phyloP scores from a whole-genome alignment of 2,329 filamentous ascomycete genomes.

The Alternaria alternata region DNA sequence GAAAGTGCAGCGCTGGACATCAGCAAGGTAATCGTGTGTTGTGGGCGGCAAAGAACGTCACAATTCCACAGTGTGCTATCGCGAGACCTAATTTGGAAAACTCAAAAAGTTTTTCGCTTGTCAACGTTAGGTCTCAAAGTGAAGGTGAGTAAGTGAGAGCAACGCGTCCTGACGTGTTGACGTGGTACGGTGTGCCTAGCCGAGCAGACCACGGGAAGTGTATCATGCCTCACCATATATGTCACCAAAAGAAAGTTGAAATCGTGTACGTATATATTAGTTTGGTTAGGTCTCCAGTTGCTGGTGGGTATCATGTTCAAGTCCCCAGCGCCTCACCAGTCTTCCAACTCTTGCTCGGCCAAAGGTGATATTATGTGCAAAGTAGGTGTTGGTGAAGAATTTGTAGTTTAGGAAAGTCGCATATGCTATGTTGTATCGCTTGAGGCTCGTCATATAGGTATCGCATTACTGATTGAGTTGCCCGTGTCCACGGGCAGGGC shows the following conservation, averaged over 20 bases:
- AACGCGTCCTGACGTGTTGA: constrained; percentile 12
- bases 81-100: background rate
- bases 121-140: background rate
- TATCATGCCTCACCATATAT: background rate
- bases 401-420: background rate
- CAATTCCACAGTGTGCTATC: background rate
- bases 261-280: constrained; percentile 5
- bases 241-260: background rate
- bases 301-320: constrained; percentile 8
- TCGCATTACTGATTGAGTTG: constrained; percentile 59
- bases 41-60: background rate
- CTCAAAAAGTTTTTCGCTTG: background rate
- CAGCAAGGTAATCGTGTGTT: background rate
- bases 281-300: background rate
- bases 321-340: constrained; percentile 4
- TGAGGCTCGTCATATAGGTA: constrained; percentile 51
- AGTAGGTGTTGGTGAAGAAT: background rate
- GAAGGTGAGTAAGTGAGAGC: background rate
- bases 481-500: constrained; percentile 62
- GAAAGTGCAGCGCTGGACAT: background rate
- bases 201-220: background rate
- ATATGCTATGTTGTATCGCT: background rate
- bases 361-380: background rate
- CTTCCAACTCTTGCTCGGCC: background rate
- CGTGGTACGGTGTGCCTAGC: background rate